Percentiles rank a stretch among this genome's conserved stretches.
These are phyloP conservation scores for Pelargonium australe DNA, from an alignment of 441 rosid genomes.

Conservation along the genomic window DNA sequence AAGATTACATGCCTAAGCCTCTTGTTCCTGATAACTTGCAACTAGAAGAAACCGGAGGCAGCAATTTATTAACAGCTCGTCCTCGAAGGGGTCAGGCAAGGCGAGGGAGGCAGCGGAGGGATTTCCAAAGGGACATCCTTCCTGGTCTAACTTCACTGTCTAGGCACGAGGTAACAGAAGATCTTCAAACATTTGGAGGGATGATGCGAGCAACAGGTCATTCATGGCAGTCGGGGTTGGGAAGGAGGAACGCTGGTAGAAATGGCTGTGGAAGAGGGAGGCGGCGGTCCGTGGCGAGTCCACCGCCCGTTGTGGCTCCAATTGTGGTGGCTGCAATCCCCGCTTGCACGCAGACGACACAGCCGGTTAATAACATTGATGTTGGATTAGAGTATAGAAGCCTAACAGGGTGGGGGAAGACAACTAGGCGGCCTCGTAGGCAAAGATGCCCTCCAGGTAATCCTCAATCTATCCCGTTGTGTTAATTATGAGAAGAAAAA, in stretches of 20 bases:
- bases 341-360: constrained; percentile 42
- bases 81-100: constrained; percentile 73
- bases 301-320: constrained; percentile 18
- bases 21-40: constrained; percentile 53
- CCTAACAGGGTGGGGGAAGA: constrained; percentile 93
- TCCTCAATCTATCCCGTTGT: constrained; percentile 46
- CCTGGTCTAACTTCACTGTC: constrained; percentile 86
- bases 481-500: constrained; percentile 29
- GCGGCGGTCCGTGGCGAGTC: constrained; percentile 37
- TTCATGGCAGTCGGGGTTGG: constrained; percentile 57
- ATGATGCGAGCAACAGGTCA: constrained; percentile 75
- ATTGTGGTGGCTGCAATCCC: constrained; percentile 21
- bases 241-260: constrained; percentile 66
- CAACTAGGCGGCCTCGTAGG: constrained; percentile 81
- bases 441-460: constrained; percentile 86
- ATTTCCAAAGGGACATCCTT: constrained; percentile 97
- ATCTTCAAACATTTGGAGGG: constrained; percentile 87
- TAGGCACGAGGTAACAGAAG: constrained; percentile 84
- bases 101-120: constrained; percentile 92
- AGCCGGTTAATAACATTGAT: constrained; percentile 48
- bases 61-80: constrained; percentile 29
- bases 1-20: constrained; percentile 77
- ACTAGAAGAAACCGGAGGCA: constrained; percentile 41
- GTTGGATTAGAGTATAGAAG: constrained; percentile 69
- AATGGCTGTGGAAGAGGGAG: constrained; percentile 69